Conservation (phyloP, 257 asterid species). For the Solanum clarkiae region DNA sequence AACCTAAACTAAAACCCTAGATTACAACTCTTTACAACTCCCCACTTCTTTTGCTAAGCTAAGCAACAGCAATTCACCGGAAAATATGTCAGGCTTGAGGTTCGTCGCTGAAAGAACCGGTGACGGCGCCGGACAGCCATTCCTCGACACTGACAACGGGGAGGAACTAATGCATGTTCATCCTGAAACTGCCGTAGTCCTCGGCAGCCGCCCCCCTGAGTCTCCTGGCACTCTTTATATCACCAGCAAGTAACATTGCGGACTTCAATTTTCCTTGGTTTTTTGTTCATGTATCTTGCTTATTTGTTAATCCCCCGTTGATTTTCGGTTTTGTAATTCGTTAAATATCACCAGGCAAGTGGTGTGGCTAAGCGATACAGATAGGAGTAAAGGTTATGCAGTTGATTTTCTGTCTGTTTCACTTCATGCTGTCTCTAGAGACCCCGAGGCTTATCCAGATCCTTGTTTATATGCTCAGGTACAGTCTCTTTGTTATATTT, state of each 20-base stretch:
- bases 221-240: constrained; percentile 80
- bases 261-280: background rate
- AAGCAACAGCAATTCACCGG: background rate
- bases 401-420: constrained; percentile 66
- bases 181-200: constrained; percentile 52
- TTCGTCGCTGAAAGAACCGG: constrained; percentile 44
- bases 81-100: constrained; percentile 58
- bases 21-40: background rate
- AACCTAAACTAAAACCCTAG: background rate
- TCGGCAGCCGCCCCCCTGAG: constrained; percentile 51
- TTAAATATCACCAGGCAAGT: constrained; percentile 45
- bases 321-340: constrained; percentile 3
- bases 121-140: constrained; percentile 54
- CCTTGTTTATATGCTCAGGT: constrained; percentile 95
- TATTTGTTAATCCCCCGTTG: background rate
- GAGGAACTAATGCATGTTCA: constrained; percentile 68
- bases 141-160: constrained; percentile 36
- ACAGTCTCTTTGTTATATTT: background rate
- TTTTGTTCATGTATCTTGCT: background rate
- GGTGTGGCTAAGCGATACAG: constrained; percentile 84
- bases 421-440: constrained; percentile 90
- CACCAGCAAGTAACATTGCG: constrained; percentile 45
- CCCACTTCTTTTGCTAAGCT: background rate
- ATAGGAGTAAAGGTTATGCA: constrained; percentile 62
- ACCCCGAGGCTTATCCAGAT: constrained; percentile 70